Evolutionary conservation across 331 rosid genomes (phyloP), one percentile per base, ranked within the genome.

Genomic region (Stylosanthes scabra): DNA sequence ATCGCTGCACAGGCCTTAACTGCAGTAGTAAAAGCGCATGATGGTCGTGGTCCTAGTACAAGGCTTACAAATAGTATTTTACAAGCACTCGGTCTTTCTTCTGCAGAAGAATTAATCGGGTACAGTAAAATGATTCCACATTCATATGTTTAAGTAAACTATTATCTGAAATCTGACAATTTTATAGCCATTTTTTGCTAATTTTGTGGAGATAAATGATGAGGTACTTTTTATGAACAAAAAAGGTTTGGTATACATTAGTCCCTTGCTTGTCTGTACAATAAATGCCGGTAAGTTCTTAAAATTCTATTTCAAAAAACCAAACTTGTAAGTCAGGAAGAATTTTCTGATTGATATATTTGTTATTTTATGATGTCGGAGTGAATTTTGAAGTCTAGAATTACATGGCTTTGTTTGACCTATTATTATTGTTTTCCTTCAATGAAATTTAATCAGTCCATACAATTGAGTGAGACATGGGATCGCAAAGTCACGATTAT

Each of bases 1-100:
- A 93, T 93, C 77, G 88, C 96, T 75, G 92, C 98, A 2, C 91
- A 86, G 87, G 98, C 97, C 61, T 86, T 93, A 84, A 88, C 97
- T 0, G 96, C 97, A 0, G 87, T 93, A 27, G 55, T 93, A 44
- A 91, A 75, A 84, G 97, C 92, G 5, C 84, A 90, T 59, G 98
- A 93, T 60, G 98, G 98, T 7, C 98, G 97, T 44, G 98, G 98
- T 76, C 85, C 88, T 15, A 65, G 81, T 52, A 93, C 96, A 66
- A 85, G 59, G 75, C 97, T 93, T 69, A 86, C 87, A 0, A 80
- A 77, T 72, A 84, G 82, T 72, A 86, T 93, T 70, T 82, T 93
- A 71, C 72, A 83, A 70, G 59, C 67, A 2, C 92, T 90, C 29
- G 78, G 81, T 74, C 92, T 93, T 82, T 83, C 93, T 82, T 90